phyloP scores from a whole-genome alignment of 352 stramenopile genomes.

The Hyaloperonospora brassicae region DNA sequence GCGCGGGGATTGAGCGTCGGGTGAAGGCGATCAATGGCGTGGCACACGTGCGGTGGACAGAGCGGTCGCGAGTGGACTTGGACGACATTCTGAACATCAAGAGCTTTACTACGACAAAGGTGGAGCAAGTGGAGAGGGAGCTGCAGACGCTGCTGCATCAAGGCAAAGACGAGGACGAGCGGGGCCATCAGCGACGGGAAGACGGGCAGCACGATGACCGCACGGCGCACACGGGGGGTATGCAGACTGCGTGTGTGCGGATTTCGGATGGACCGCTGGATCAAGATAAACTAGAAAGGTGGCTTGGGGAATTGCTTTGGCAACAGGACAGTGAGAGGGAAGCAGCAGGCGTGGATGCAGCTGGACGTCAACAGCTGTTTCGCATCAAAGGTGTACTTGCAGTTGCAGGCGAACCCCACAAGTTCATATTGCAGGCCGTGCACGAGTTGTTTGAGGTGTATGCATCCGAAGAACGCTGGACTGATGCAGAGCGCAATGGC shows the following conservation, averaged over 20 bases:
- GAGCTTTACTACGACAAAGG: constrained; percentile 63
- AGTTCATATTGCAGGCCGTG: constrained; percentile 78
- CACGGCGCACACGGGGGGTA: constrained; percentile 44
- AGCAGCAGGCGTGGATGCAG: constrained; percentile 6
- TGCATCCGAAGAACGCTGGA: constrained; percentile 49
- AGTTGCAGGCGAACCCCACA: constrained; percentile 40
- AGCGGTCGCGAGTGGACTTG: constrained; percentile 48
- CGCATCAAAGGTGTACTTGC: constrained; percentile 69
- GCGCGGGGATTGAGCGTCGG: constrained; percentile 32
- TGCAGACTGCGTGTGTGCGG: constrained; percentile 62
- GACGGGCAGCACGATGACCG: constrained; percentile 2
- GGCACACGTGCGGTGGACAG: constrained; percentile 56
- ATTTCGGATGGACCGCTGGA: constrained; percentile 34
- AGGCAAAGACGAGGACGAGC: constrained; percentile 5
- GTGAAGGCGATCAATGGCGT: constrained; percentile 60
- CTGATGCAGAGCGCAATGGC: constrained; percentile 2
- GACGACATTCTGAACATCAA: constrained; percentile 72
- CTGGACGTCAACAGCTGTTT: constrained; percentile 42
- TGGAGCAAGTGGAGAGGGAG: constrained; percentile 48
- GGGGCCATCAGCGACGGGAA: too few species aligned
- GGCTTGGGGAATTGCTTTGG: constrained; percentile 65
- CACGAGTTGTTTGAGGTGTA: constrained; percentile 79
- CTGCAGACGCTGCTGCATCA: constrained; percentile 18
- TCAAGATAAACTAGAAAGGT: constrained; percentile 55
- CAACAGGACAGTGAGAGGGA: constrained; percentile 32